Evolutionary conservation across 345 rosid genomes (phyloP).

Genomic region (Kandelia obovata): DNA sequence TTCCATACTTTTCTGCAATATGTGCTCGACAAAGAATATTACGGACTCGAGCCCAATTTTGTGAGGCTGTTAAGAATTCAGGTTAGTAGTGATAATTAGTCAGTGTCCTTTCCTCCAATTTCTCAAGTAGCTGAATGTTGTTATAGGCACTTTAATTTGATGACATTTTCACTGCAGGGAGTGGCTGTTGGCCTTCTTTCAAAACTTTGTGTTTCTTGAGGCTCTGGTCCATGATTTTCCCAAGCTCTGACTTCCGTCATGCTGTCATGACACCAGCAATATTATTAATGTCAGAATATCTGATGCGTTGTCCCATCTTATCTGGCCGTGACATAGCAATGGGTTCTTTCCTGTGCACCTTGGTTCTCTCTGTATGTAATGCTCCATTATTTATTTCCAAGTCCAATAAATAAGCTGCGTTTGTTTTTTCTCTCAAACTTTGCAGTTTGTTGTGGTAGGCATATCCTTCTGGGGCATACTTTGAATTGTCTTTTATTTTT

Average conservation of each 20-base stretch:
- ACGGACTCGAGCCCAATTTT: conserved; percentile 56
- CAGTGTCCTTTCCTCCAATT: not conserved
- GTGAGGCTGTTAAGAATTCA: conserved; percentile 64
- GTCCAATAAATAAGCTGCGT: not conserved
- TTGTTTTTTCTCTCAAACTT: not conserved
- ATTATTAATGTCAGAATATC: conserved; percentile 87
- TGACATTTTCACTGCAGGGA: conserved; percentile 41
- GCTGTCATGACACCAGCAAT: conserved; percentile 86
- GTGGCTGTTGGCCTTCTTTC: conserved; percentile 82
- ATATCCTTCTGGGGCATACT: no score
- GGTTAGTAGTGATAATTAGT: conserved; percentile 40
- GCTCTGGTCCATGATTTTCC: conserved; percentile 92
- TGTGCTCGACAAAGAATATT: conserved; percentile 87
- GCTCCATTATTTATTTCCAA: conserved; percentile 2
- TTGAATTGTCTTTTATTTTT: no score
- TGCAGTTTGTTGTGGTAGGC: not conserved
- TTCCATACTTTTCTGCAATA: conserved; percentile 93
- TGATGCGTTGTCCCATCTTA: conserved; percentile 77
- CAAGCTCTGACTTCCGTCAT: conserved; percentile 93
- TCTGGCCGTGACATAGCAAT: conserved; percentile 79
- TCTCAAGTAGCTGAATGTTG: conserved; percentile 10
- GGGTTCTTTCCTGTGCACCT: conserved; percentile 83
- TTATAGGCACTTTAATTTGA: not conserved
- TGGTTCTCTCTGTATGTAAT: conserved; percentile 66
- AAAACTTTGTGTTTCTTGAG: conserved; percentile 81